phyloP scores from a whole-genome alignment of 768 basidiomycete genomes.

The Mycena venus region DNA sequence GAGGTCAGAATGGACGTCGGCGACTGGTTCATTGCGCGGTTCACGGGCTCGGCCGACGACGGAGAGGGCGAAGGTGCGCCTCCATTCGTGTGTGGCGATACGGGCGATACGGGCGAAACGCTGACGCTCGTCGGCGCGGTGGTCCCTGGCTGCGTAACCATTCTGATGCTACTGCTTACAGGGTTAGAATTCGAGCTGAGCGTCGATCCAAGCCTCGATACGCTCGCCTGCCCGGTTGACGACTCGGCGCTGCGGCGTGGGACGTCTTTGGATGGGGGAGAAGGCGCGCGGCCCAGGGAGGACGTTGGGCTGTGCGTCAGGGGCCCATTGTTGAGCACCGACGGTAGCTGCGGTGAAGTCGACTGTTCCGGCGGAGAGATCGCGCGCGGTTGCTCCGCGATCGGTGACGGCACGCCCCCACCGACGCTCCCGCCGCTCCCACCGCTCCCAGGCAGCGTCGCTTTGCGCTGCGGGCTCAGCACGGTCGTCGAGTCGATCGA shows the following conservation, averaged over 20 bases:
- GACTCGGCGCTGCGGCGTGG: slow-evolving; percentile 51
- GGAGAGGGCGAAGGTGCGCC: not conserved
- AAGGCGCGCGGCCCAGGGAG: slow-evolving; percentile 28
- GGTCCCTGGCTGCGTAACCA: slow-evolving; percentile 14
- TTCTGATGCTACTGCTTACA: slow-evolving; percentile 23
- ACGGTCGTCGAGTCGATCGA: slow-evolving; percentile 38
- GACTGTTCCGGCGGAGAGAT: slow-evolving; percentile 13
- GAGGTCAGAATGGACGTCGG: slow-evolving; percentile 50
- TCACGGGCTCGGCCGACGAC: slow-evolving; percentile 22
- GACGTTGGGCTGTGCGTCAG: slow-evolving; percentile 32
- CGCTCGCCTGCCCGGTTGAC: slow-evolving; percentile 42
- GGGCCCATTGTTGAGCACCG: slow-evolving; percentile 21
- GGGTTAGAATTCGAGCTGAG: slow-evolving; percentile 39
- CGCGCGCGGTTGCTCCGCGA: slow-evolving; percentile 6
- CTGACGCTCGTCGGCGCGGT: not conserved
- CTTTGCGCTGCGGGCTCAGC: slow-evolving; percentile 32
- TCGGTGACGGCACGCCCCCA: not conserved
- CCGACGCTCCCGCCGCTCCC: not conserved
- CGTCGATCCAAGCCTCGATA: slow-evolving; percentile 57
- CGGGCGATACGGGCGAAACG: not conserved
- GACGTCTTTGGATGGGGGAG: slow-evolving; percentile 19
- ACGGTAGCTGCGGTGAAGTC: slow-evolving; percentile 17
- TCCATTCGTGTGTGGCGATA: not conserved
- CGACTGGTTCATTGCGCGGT: slow-evolving; percentile 27
- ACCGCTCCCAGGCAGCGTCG: slow-evolving; percentile 14